A percentile compares a stretch with the other conserved stretches of the same genome.
Evolutionary conservation across 2,329 filamentous ascomycete genomes (phyloP).

Genomic region (Coleophoma cylindrospora): DNA sequence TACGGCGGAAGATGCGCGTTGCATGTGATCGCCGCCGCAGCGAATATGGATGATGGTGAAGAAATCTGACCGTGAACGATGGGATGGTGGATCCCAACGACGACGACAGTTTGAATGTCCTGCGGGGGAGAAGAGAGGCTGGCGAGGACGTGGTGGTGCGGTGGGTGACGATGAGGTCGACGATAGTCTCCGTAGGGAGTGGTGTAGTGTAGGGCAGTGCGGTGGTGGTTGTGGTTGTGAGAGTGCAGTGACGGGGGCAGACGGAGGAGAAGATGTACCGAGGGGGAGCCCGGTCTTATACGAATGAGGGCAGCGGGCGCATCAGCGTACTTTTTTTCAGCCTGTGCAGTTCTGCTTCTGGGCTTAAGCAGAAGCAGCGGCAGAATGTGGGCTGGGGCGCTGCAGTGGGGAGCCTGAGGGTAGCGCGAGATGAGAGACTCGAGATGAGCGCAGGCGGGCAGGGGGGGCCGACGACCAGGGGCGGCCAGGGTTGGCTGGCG

Average conservation of each 20-base stretch:
- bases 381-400: background rate
- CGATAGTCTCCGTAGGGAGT: constrained; percentile 17
- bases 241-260: constrained; percentile 10
- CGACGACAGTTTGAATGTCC: background rate
- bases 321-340: too few species aligned
- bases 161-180: background rate
- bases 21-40: constrained; percentile 58
- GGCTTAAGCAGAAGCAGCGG: background rate
- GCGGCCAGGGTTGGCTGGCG: background rate
- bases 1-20: constrained; percentile 67
- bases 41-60: constrained; percentile 26
- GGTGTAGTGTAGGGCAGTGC: constrained; percentile 8
- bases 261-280: constrained; percentile 18
- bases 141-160: background rate
- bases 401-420: too few species aligned
- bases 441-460: background rate
- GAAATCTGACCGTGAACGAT: background rate
- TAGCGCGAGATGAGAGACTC: too few species aligned
- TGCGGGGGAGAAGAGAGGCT: background rate
- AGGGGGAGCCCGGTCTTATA: constrained; percentile 17
- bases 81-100: background rate
- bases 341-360: too few species aligned
- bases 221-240: constrained; percentile 12
- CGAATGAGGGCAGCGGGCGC: constrained; percentile 2
- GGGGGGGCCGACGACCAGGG: background rate